Base-by-base conservation (phyloP, 73 alveolate species). In the Durusdinium trenchii region DNA sequence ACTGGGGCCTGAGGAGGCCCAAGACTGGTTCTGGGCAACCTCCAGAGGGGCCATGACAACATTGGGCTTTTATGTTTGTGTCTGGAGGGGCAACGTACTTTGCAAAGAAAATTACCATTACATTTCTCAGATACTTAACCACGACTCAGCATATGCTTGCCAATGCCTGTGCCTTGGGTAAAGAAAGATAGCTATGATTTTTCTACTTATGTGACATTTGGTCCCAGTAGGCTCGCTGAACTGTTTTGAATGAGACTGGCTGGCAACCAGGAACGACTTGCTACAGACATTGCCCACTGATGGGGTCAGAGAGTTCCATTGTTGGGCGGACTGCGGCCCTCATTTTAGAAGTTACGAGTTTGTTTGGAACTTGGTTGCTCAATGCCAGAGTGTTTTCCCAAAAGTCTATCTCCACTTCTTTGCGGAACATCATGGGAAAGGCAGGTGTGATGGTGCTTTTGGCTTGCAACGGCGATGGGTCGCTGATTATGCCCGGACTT, bases 1-100 rank as follows among this genome's bases (percentile, higher is more conserved):
- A 1, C 38, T 54, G 54, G 94, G 94, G 52, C 94, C 94, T 0
- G 79, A 85, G 61, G 94, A 85, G 57, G 94, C 81, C 14, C 78
- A 54, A 42, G 93, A 57, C 54, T 85, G 94, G 94, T 85, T 51
- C 73, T 85, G 94, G 94, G 94, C 94, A 35, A 85, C 94, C 36
- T 18, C 60, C 57, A 50, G 94, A 3, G 94, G 54, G 50, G 10
- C 61, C 42, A 85, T 85, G 94, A 85, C 94, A 0, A 52, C 94
- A 2, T 79, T 54, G 1, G 94, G 94, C 30, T 85, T 85, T 38
- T 85, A 52, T 26, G 94, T 38, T 20, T 38, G 32, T 3, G 36
- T n/a, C 81, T 85, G 94, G 94, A 38, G 45, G 7, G 60, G 54
- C 0, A 79, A 42, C 20, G 5, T 4, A 20, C 40, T 36, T 23